Conservation (phyloP, 1,284 basidiomycete species). For the Ceratobasidium theobromae region DNA sequence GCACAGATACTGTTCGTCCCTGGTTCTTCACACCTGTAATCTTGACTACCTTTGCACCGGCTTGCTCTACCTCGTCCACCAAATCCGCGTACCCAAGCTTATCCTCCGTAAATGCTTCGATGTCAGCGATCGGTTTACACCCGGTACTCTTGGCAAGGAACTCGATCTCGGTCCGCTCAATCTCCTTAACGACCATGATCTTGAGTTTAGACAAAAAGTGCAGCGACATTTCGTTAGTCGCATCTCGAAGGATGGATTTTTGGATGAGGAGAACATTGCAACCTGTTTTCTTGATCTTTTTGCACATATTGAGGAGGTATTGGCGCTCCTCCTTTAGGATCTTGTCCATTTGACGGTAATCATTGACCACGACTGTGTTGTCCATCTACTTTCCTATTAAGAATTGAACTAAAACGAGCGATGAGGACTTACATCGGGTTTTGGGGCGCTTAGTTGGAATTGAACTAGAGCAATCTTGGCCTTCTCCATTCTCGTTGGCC, state of each 20-base stretch:
- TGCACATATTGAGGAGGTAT: conserved; percentile 97
- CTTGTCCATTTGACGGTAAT: conserved; percentile 99
- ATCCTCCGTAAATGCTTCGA: conserved; percentile 98
- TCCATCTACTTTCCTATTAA: conserved; percentile 75
- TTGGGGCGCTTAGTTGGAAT: conserved; percentile 97
- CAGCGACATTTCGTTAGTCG: conserved; percentile 97
- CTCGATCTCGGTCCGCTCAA: conserved; percentile 98
- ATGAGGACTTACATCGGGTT: conserved; percentile 84
- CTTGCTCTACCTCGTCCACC: conserved; percentile 86
- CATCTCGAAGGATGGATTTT: conserved; percentile 98
- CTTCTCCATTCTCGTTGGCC: conserved; percentile 95
- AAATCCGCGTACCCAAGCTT: conserved; percentile 96
- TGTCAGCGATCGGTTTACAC: conserved; percentile 96
- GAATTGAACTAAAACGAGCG: neutral
- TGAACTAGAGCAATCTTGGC: conserved; percentile 99
- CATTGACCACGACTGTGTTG: conserved; percentile 98
- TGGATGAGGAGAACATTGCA: conserved; percentile 99
- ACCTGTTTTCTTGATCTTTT: conserved; percentile 98
- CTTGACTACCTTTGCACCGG: conserved; percentile 90
- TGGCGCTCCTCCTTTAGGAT: conserved; percentile 99
- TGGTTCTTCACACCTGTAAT: conserved; percentile 95
- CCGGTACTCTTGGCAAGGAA: conserved; percentile 95
- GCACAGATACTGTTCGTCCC: conserved; percentile 92
- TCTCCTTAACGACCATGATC: conserved; percentile 96
- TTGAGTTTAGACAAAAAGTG: conserved; percentile 98